Conservation (phyloP, 208 protist genomes). For the Wallacemonas rigidus region DNA sequence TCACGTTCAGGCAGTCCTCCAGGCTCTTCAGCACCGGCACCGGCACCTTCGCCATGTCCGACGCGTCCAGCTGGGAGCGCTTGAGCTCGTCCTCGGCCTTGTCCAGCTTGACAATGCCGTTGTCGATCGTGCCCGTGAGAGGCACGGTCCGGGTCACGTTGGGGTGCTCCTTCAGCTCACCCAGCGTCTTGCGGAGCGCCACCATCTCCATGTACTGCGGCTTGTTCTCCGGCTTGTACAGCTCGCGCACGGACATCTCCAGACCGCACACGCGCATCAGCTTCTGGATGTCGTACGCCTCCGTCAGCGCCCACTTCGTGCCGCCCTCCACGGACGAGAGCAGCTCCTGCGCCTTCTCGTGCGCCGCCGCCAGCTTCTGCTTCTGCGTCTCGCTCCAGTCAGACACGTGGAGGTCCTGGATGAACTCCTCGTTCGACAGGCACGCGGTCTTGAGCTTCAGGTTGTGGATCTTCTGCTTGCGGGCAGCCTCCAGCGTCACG, state of each 20-base stretch:
- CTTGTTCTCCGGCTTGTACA: constrained; percentile 82
- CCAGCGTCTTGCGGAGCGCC: constrained; percentile 58
- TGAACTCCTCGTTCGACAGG: constrained; percentile 76
- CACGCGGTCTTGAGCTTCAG: constrained; percentile 77
- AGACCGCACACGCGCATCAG: constrained; percentile 48
- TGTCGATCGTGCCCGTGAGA: constrained; percentile 69
- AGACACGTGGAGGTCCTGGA: constrained; percentile 76
- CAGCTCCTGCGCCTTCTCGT: constrained; percentile 77
- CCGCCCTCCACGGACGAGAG: constrained; percentile 60
- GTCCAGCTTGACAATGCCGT: constrained; percentile 66
- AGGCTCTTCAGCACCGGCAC: constrained; percentile 55
- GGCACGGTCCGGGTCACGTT: constrained; percentile 78
- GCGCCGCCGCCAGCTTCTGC: constrained; percentile 64
- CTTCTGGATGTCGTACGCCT: constrained; percentile 69
- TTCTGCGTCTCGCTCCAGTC: constrained; percentile 76
- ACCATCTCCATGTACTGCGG: constrained; percentile 75
- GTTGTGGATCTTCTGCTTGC: constrained; percentile 79
- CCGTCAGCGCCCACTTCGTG: constrained; percentile 71
- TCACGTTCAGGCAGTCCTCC: constrained; percentile 78
- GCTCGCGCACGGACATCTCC: constrained; percentile 70
- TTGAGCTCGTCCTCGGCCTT: constrained; percentile 61
- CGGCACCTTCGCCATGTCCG: constrained; percentile 60
- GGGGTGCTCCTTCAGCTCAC: constrained; percentile 71
- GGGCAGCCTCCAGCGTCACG: constrained; percentile 63
- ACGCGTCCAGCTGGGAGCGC: constrained; percentile 53